phyloP scores from a whole-genome alignment of 2,329 filamentous ascomycete species.

The Trichoderma atroviride region DNA sequence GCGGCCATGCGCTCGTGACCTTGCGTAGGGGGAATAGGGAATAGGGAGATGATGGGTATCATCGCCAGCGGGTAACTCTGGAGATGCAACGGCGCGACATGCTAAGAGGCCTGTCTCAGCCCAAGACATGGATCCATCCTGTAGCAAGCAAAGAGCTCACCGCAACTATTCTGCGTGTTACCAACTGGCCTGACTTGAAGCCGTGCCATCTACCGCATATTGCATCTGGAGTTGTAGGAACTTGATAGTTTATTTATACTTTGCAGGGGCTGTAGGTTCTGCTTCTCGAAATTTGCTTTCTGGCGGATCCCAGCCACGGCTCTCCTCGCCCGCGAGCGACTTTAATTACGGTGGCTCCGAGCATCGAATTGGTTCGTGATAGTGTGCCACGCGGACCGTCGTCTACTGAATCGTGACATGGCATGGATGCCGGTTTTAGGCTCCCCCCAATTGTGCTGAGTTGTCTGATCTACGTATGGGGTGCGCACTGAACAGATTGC shows the following conservation, averaged over 20 bases:
- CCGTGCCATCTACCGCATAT: neutral
- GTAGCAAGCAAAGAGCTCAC: neutral
- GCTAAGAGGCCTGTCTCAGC: neutral
- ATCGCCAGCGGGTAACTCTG: neutral
- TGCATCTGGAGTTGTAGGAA: neutral
- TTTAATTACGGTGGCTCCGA: conserved; percentile 9
- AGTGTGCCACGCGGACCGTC: conserved; percentile 7
- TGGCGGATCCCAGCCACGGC: neutral
- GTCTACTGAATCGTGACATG: neutral
- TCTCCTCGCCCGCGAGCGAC: neutral
- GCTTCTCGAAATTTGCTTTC: neutral
- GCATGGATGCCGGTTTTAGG: neutral
- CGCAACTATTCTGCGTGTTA: neutral
- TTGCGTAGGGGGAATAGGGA: neutral
- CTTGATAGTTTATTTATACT: neutral
- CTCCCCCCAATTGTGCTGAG: neutral
- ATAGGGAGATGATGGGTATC: neutral
- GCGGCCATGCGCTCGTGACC: neutral
- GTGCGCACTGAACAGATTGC: neutral
- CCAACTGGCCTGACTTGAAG: neutral
- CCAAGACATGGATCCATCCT: neutral
- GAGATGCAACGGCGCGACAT: neutral
- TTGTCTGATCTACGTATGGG: neutral
- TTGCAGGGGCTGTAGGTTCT: neutral
- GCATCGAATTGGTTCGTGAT: conserved; percentile 1